Percentiles rank a stretch among this genome's conserved stretches.
Evolutionary conservation across 345 rosid genomes (phyloP).

Genomic region (Angophora floribunda): DNA sequence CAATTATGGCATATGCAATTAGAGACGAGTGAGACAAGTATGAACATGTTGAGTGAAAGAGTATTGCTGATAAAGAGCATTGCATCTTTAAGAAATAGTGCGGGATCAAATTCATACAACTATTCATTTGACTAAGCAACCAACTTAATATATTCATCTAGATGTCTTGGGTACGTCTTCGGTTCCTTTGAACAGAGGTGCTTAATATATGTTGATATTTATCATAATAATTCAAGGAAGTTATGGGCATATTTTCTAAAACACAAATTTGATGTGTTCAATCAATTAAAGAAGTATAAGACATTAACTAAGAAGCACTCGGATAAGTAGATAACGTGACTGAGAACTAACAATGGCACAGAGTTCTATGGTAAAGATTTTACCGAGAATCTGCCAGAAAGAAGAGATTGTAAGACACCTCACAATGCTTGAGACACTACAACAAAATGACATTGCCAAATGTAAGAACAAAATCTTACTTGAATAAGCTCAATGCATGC

Average conservation of each 20-base stretch:
- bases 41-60: not conserved
- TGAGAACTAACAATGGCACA: not conserved
- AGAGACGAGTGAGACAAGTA: not conserved
- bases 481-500: not conserved
- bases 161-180: not conserved
- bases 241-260: not conserved
- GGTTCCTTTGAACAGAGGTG: not conserved
- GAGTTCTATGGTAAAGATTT: not conserved
- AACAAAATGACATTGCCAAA: not conserved
- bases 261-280: not conserved
- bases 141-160: not conserved
- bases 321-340: not conserved
- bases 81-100: not conserved
- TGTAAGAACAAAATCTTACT: not conserved
- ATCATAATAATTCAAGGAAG: not conserved
- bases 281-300: not conserved
- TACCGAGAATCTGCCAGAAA: not conserved
- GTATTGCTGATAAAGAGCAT: not conserved
- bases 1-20: not conserved
- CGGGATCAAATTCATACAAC: not conserved
- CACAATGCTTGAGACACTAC: not conserved
- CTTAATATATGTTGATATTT: not conserved
- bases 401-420: not conserved
- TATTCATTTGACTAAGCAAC: not conserved
- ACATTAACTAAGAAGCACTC: not conserved